These are phyloP conservation scores for Raffaelea ambrosiae DNA, from an alignment of 2,329 filamentous ascomycete species.

Conservation along the genomic window DNA sequence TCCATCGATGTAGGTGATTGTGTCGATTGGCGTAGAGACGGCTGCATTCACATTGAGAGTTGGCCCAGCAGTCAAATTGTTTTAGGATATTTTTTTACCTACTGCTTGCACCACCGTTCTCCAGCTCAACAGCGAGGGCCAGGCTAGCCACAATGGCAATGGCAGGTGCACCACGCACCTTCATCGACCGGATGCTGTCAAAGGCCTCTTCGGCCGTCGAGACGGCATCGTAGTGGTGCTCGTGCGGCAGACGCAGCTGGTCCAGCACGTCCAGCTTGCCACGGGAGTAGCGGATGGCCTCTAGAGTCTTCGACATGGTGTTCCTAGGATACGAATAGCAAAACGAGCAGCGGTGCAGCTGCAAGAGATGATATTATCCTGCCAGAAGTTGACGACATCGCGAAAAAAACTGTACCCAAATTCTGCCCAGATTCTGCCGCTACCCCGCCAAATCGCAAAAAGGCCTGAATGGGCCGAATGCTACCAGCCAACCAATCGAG, in stretches of 20 bases:
- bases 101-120: constrained; percentile 42
- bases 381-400: not conserved
- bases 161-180: constrained; percentile 75
- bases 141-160: constrained; percentile 97
- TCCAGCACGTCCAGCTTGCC: constrained; percentile 71
- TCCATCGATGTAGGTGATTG: constrained; percentile 62
- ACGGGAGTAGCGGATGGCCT: constrained; percentile 69
- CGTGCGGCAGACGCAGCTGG: constrained; percentile 74
- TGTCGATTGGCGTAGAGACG: constrained; percentile 40
- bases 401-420: not conserved
- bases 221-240: constrained; percentile 68
- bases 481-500: not conserved
- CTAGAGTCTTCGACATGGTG: constrained; percentile 38
- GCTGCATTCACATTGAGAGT: constrained; percentile 12
- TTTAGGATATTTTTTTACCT: constrained; percentile 14
- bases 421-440: constrained; percentile 1
- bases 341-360: too few species aligned
- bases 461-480: too few species aligned
- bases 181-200: constrained; percentile 75
- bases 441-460: not conserved
- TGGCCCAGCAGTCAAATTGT: not conserved
- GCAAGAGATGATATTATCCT: not conserved
- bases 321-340: constrained; percentile 19
- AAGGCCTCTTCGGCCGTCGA: constrained; percentile 66
- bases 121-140: constrained; percentile 76